Conservation (phyloP, 2,329 filamentous ascomycete genomes). For the Exutisphaerella laricina region DNA sequence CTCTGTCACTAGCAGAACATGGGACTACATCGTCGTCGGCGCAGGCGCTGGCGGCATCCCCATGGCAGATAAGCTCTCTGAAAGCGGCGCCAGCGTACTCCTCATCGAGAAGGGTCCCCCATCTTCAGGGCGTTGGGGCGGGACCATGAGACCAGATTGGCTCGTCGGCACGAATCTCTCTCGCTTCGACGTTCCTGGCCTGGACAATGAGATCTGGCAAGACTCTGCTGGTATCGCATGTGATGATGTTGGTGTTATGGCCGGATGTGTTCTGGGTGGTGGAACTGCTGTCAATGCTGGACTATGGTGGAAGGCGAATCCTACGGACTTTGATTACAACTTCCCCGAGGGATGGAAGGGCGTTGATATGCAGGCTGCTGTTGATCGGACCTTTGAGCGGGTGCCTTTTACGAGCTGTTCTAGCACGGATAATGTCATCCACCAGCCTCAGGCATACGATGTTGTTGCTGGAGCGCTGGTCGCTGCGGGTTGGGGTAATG, state of each 20-base stretch:
- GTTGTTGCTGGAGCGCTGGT: constrained; percentile 56
- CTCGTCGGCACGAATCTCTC: constrained; percentile 57
- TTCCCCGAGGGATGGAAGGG: constrained; percentile 69
- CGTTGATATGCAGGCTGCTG: constrained; percentile 54
- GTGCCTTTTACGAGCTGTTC: constrained; percentile 65
- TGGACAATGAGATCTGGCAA: constrained; percentile 65
- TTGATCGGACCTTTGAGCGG: constrained; percentile 59
- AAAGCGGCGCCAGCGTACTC: constrained; percentile 59
- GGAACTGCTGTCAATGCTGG: constrained; percentile 63
- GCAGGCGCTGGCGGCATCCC: constrained; percentile 59
- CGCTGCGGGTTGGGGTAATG: constrained; percentile 56
- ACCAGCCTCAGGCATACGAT: constrained; percentile 62
- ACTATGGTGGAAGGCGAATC: constrained; percentile 62
- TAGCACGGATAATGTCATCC: constrained; percentile 60
- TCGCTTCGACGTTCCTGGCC: constrained; percentile 65
- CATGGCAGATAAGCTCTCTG: constrained; percentile 55
- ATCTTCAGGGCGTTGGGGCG: constrained; percentile 61
- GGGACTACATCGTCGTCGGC: constrained; percentile 61
- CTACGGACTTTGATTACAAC: constrained; percentile 64
- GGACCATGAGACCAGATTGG: constrained; percentile 58
- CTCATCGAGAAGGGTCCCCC: constrained; percentile 47
- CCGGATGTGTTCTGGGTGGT: constrained; percentile 65
- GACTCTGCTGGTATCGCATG: constrained; percentile 61
- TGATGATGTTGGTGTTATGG: constrained; percentile 66
- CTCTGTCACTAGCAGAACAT: constrained; percentile 41